Percentiles rank a stretch among this genome's conserved stretches.
These are phyloP conservation scores for Mycena rebaudengoi DNA, from an alignment of 768 basidiomycete species.

Conservation along the genomic window DNA sequence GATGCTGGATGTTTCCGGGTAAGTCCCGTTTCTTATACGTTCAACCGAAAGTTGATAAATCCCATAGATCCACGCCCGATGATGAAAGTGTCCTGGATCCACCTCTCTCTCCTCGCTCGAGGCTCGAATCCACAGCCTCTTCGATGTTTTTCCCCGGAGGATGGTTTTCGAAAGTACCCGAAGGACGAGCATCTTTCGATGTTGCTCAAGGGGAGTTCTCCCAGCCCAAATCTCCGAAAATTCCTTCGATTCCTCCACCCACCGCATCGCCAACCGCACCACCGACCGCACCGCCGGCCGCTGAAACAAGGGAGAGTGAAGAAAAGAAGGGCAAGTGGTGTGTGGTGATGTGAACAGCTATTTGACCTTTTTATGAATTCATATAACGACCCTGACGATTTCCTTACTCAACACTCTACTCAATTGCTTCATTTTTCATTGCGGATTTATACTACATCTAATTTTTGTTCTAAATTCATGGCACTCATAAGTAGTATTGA, in stretches of 20 bases:
- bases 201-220: conserved; percentile 59
- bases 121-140: conserved; percentile 64
- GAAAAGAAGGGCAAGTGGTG: conserved; percentile 49
- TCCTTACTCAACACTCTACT: neutral
- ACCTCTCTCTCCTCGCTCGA: conserved; percentile 40
- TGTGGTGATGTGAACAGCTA: conserved; percentile 44
- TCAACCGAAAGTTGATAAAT: neutral
- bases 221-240: conserved; percentile 33
- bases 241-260: conserved; percentile 26
- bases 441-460: conserved; percentile 9
- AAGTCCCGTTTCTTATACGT: neutral
- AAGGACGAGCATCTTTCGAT: conserved; percentile 58
- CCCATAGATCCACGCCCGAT: conserved; percentile 18
- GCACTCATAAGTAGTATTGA: no score
- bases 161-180: conserved; percentile 56
- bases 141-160: conserved; percentile 66
- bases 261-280: no score
- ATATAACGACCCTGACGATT: conserved; percentile 14
- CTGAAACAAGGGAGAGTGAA: conserved; percentile 27
- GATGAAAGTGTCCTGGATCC: conserved; percentile 18
- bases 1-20: conserved; percentile 11
- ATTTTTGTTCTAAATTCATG: no score
- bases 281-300: conserved; percentile 17
- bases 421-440: neutral
- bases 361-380: conserved; percentile 16